Evolutionary conservation across 768 basidiomycete genomes (phyloP).

Genomic region (Harrya chromipes): DNA sequence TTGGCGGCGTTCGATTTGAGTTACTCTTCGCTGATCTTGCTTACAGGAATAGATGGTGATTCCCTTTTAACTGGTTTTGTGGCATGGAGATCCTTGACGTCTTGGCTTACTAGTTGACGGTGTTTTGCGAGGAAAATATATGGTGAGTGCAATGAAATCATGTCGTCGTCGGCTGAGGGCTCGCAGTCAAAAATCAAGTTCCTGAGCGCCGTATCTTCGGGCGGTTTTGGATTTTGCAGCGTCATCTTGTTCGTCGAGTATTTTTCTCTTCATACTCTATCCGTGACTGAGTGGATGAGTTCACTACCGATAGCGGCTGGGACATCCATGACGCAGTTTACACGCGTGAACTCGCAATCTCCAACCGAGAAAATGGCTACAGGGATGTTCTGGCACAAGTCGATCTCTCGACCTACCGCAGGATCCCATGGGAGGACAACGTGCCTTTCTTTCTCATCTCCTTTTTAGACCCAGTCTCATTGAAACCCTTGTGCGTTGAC

Average conservation of each 20-base stretch:
- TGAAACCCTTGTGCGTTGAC: constrained; percentile 72
- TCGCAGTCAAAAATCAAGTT: constrained; percentile 88
- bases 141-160: constrained; percentile 45
- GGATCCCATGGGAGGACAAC: constrained; percentile 89
- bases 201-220: constrained; percentile 68
- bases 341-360: constrained; percentile 80
- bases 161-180: constrained; percentile 7
- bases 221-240: constrained; percentile 92
- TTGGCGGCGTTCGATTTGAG: constrained; percentile 7
- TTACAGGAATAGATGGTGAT: constrained; percentile 66
- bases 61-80: constrained; percentile 3
- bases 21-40: background rate
- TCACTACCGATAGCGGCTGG: constrained; percentile 60
- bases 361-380: constrained; percentile 91
- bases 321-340: constrained; percentile 90
- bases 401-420: constrained; percentile 83
- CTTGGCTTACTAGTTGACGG: constrained; percentile 68
- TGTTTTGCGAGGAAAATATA: constrained; percentile 90
- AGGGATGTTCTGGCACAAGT: constrained; percentile 83
- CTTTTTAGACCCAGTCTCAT: constrained; percentile 86
- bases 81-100: constrained; percentile 6
- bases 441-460: constrained; percentile 92
- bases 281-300: background rate
- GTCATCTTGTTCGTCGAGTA: constrained; percentile 74
- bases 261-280: background rate